These are phyloP conservation scores for Penicillium goetzii DNA, from an alignment of 495 filamentous ascomycete genomes.

Conservation along the genomic window DNA sequence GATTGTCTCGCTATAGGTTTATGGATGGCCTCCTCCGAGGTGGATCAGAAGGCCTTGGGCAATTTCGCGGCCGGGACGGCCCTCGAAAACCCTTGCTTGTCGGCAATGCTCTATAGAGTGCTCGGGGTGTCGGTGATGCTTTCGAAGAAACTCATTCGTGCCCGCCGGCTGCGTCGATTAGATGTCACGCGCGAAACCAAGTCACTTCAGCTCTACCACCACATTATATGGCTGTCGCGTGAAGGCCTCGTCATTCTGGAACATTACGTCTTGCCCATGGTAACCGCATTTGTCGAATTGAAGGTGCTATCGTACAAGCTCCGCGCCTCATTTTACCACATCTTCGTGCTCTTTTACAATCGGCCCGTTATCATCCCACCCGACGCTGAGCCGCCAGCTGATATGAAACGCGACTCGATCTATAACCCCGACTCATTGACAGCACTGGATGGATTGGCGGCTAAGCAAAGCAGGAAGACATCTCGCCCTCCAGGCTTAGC, in stretches of 20 bases:
- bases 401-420: constrained; percentile 35
- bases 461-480: constrained; percentile 15
- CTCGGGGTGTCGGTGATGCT: constrained; percentile 89
- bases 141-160: constrained; percentile 79
- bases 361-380: constrained; percentile 58
- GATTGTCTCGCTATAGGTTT: constrained; percentile 35
- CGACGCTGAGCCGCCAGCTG: constrained; percentile 41
- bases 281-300: constrained; percentile 69
- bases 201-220: constrained; percentile 79
- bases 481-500: constrained; percentile 47
- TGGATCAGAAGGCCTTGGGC: constrained; percentile 95
- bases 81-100: constrained; percentile 72
- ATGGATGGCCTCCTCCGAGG: constrained; percentile 92
- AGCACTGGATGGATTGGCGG: constrained; percentile 7
- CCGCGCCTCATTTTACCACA: constrained; percentile 91
- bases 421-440: constrained; percentile 29
- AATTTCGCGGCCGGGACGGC: constrained; percentile 76
- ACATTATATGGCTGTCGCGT: constrained; percentile 93
- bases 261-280: constrained; percentile 81
- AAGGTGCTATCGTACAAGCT: constrained; percentile 91
- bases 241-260: constrained; percentile 88
- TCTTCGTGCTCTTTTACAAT: constrained; percentile 96
- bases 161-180: constrained; percentile 79
- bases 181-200: constrained; percentile 79
- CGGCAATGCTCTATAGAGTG: constrained; percentile 82